phyloP scores from a whole-genome alignment of 1,139 yeast genomes.

The Saccharomyces hybrid region DNA sequence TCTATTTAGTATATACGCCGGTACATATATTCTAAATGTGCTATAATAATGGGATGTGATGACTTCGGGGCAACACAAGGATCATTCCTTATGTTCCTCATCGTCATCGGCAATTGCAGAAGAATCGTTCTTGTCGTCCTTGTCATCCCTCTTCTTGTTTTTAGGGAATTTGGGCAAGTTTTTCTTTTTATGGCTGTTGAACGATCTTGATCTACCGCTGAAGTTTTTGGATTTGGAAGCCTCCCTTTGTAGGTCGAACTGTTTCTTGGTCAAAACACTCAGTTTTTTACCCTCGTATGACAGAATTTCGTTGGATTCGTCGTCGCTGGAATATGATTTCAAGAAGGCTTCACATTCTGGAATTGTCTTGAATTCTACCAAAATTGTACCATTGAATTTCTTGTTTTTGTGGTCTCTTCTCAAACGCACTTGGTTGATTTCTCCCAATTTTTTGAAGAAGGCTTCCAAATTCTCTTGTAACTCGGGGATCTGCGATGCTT shows the following conservation, averaged over 20 bases:
- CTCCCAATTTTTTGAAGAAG: slow-evolving; percentile 46
- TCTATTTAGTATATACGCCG: slow-evolving; percentile 28
- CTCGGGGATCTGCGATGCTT: slow-evolving; percentile 36
- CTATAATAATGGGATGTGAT: background rate
- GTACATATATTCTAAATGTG: slow-evolving; percentile 41
- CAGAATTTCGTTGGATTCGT: slow-evolving; percentile 16
- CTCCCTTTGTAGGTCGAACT: slow-evolving; percentile 30
- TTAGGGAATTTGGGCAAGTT: slow-evolving; percentile 28
- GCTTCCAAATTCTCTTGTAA: slow-evolving; percentile 73
- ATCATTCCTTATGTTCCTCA: background rate
- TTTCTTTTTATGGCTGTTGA: slow-evolving; percentile 30
- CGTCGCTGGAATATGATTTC: slow-evolving; percentile 30
- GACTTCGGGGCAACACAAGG: background rate
- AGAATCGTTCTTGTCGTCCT: slow-evolving; percentile 7
- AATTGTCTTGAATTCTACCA: slow-evolving; percentile 69
- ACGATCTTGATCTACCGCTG: slow-evolving; percentile 33
- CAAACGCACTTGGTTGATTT: slow-evolving; percentile 57
- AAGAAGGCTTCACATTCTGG: slow-evolving; percentile 72
- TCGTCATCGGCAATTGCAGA: slow-evolving; percentile 12
- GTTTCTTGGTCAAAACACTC: slow-evolving; percentile 29
- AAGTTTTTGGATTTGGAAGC: slow-evolving; percentile 32
- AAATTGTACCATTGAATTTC: slow-evolving; percentile 76
- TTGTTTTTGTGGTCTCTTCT: slow-evolving; percentile 51
- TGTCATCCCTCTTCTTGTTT: slow-evolving; percentile 7
- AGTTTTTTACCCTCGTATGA: slow-evolving; percentile 28